These are phyloP conservation scores for Ogataea thermomethanolica DNA, from an alignment of 805 yeast species.

Conservation along the genomic window DNA sequence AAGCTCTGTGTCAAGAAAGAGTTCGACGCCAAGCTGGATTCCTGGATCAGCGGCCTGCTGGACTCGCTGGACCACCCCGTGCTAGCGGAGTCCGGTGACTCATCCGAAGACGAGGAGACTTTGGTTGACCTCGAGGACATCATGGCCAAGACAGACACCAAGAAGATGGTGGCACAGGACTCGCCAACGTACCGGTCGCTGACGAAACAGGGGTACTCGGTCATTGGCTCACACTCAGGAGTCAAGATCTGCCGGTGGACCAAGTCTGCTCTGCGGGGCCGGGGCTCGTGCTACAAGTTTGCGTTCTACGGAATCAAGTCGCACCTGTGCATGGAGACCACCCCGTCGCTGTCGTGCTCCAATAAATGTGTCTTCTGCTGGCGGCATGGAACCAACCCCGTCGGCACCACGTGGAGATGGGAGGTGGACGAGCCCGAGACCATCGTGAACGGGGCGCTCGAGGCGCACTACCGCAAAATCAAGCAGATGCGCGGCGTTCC, in stretches of 20 bases:
- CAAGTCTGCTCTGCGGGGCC: slow-evolving; percentile 86
- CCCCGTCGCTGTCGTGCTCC: slow-evolving; percentile 90
- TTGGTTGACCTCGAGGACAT: slow-evolving; percentile 86
- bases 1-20: slow-evolving; percentile 74
- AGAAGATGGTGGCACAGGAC: slow-evolving; percentile 85
- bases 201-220: slow-evolving; percentile 90
- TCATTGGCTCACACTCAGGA: slow-evolving; percentile 93
- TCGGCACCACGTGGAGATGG: slow-evolving; percentile 96
- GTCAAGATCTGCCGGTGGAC: slow-evolving; percentile 97
- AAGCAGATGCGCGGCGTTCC: slow-evolving; percentile 96
- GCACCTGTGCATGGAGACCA: slow-evolving; percentile 93
- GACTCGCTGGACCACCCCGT: slow-evolving; percentile 39
- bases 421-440: slow-evolving; percentile 86
- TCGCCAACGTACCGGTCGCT: slow-evolving; percentile 86
- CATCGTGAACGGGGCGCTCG: slow-evolving; percentile 78
- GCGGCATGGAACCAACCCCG: slow-evolving; percentile 97
- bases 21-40: slow-evolving; percentile 55
- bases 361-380: slow-evolving; percentile 96
- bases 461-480: slow-evolving; percentile 87
- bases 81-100: slow-evolving; percentile 17
- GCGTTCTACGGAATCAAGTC: slow-evolving; percentile 89
- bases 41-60: slow-evolving; percentile 63
- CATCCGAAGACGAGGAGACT: slow-evolving; percentile 38
- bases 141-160: slow-evolving; percentile 58
- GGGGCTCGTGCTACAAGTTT: slow-evolving; percentile 91